Percentiles rank a stretch among this genome's conserved stretches.
Evolutionary conservation across 148 eudicot species (phyloP).

Genomic region (Chenopodium berlandieri): DNA sequence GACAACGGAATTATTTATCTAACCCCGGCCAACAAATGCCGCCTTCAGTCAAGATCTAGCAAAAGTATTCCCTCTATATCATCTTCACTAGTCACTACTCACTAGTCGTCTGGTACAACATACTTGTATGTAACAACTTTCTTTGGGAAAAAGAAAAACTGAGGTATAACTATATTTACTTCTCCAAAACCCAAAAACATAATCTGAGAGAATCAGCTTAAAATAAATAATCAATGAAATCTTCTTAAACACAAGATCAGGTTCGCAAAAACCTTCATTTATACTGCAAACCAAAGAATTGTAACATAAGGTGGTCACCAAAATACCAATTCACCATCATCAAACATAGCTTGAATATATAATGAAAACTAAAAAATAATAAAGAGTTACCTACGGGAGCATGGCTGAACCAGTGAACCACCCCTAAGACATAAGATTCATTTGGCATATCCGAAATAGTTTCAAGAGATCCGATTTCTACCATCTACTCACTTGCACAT

Average conservation of each 20-base stretch:
- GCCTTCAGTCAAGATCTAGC: no score
- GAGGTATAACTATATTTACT: not conserved
- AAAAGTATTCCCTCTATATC: no score
- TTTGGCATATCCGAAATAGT: not conserved
- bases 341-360: not conserved
- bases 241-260: not conserved
- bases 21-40: no score
- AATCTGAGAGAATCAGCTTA: no score
- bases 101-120: no score
- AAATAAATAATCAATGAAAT: not conserved
- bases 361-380: not conserved
- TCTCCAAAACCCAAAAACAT: no score
- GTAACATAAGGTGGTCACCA: not conserved
- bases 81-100: no score
- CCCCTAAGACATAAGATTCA: not conserved
- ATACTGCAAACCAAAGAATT: not conserved
- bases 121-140: no score
- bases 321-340: not conserved
- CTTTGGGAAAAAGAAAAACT: not conserved
- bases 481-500: no score
- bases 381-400: not conserved
- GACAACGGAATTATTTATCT: no score
- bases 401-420: not conserved
- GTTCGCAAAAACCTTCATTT: not conserved
- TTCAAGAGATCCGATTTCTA: not conserved